Base-by-base conservation (phyloP, 768 basidiomycete genomes). In the Suillus lakei region DNA sequence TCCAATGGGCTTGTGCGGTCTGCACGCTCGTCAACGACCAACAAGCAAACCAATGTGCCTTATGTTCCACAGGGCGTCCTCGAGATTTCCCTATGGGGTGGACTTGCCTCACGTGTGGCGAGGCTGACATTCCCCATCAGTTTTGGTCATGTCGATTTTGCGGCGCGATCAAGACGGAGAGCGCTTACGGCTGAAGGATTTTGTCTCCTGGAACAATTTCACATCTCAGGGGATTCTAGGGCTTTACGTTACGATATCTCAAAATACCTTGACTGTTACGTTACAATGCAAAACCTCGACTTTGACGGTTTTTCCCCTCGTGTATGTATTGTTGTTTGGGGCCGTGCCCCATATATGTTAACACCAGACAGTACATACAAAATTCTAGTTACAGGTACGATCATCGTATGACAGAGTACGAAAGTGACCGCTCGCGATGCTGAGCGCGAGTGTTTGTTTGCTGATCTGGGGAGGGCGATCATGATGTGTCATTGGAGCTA, bases 121-220 rank as follows among this genome's bases (percentile, higher is more conserved):
- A 90, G 73, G 74, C 72, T 39, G 87, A 84, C 30, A 90, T 88
- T 74, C 83, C 85, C 2, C 84, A 85, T 66, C 83, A 88, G 26
- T 84, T 87, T 66, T 95, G 91, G 92, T 89, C 87, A 56, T 96
- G 95, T 79, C 76, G 77, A 18, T 84, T 82, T 62, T 96, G 93
- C 73, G 92, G 92, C 18, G 78, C 80, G 23, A 82, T 94, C 60
- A 93, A 93, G 74, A 74, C 70, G 10, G 71, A 68, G 30, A 78
- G 76, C 38, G 36, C 26, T 30, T 18, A 56, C 8, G 59, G 60
- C 12, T 64, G 30, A 64, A 28, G 30, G 5, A 32, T 12, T 30
- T 6, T n/a, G 32, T 54, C 9, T 54, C 30, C 5, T 28, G 28
- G 16, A 28, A 23, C 7, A 26, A 56, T 38, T 26, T 59, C 18